These are phyloP conservation scores for Colletotrichum coccodes DNA, from an alignment of 2,329 filamentous ascomycete species.

Conservation along the genomic window DNA sequence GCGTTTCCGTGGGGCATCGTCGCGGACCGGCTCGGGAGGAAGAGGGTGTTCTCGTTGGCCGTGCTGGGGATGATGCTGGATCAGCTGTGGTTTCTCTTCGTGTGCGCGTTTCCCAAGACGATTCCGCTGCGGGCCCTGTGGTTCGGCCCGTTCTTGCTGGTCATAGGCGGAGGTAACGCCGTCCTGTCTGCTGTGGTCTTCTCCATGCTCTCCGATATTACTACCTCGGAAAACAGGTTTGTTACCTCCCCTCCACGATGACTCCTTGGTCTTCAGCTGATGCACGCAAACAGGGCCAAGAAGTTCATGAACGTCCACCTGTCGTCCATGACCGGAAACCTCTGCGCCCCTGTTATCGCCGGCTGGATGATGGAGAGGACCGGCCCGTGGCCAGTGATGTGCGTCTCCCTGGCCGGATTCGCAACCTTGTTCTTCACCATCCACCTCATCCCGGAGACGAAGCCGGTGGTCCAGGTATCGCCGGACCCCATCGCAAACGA, in stretches of 20 bases:
- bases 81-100: constrained; percentile 40
- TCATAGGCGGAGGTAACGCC: constrained; percentile 49
- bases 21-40: constrained; percentile 50
- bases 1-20: constrained; percentile 50
- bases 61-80: constrained; percentile 42
- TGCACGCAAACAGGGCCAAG: constrained; percentile 40
- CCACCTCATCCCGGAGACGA: constrained; percentile 40
- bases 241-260: neutral
- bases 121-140: constrained; percentile 46
- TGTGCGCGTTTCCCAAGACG: constrained; percentile 45
- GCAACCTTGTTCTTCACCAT: constrained; percentile 32
- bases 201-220: constrained; percentile 49
- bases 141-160: constrained; percentile 42
- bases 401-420: neutral
- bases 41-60: constrained; percentile 44
- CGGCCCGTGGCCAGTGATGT: constrained; percentile 41
- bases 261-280: constrained; percentile 1
- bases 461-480: constrained; percentile 33
- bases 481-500: constrained; percentile 20
- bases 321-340: constrained; percentile 43
- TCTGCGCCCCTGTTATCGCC: constrained; percentile 49
- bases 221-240: constrained; percentile 48
- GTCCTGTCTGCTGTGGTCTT: constrained; percentile 43
- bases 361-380: constrained; percentile 46
- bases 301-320: constrained; percentile 46